Evolutionary conservation across 2,329 filamentous ascomycete genomes (phyloP), one percentile per base, ranked within the genome.

Genomic region (Remersonia thermophila): DNA sequence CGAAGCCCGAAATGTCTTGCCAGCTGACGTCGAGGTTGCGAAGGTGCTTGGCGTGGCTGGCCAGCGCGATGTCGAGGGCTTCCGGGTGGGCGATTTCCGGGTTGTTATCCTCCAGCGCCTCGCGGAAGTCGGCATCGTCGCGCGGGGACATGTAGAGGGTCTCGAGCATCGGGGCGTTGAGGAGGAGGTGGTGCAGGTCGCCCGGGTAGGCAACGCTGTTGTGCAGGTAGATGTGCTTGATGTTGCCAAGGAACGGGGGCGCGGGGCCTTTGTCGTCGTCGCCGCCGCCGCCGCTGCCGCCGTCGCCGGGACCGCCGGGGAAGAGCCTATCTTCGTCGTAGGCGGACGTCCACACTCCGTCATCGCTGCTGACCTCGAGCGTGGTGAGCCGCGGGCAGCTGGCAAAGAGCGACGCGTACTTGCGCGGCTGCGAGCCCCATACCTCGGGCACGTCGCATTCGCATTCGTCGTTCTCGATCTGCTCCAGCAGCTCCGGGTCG

Each of bases 101-200:
- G 27, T 38, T 32, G 3, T 37, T 36, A 10, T 40, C 34, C 12
- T 34, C 9, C 14, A 29, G 8, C 7, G 27, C 10, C 12, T 27
- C 33, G 33, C 28, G 34, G 9, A 30, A 13, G 2, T 27, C 8
- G 17, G 37, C 37, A 25, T 45, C 43, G 9, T 33, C 37, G 14
- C 45, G 46, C 10, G 49, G 41, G 3, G 39, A 32, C 42, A 52
- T 46, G 48, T 53, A 52, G 12, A 53, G 44, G 3, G 48, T 50
- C 36, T 47, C 37, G 28, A 51, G 46, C 9, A 39, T 18, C 3
- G 49, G 48, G 7, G 49, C 49, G 38, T 49, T 45, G 9, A 25
- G 30, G 12, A 53, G 37, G 20, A 52, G 25, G 3, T 45, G 37
- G 36, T 46, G 33, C 8, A 53, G 37, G 34, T 50, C 39, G n/a